phyloP scores from a whole-genome alignment of 306 rosid genomes.

The Senna tora region DNA sequence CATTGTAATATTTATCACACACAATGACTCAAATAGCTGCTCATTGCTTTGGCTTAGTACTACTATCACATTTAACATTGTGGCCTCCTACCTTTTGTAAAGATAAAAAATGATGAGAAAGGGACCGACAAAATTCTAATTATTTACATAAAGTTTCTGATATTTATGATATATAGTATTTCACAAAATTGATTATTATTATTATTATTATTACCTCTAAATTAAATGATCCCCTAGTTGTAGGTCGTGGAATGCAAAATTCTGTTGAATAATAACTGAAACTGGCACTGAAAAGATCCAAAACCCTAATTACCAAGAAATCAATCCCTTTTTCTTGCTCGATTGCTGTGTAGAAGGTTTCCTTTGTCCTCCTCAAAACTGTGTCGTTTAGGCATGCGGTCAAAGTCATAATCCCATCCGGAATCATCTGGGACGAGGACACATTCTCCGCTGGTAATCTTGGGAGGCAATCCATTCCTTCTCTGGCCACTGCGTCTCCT shows the following conservation, averaged over 20 bases:
- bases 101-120: not conserved
- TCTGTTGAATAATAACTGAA: not conserved
- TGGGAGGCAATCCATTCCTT: constrained; percentile 3
- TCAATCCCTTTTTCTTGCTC: no score
- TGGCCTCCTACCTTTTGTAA: no score
- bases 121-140: not conserved
- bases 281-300: no score
- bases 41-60: not conserved
- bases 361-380: constrained; percentile 19
- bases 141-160: no score
- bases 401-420: constrained; percentile 25
- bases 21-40: not conserved
- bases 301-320: not conserved
- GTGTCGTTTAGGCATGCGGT: constrained; percentile 33
- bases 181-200: not conserved
- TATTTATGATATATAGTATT: not conserved
- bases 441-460: constrained; percentile 16
- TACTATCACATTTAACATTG: not conserved
- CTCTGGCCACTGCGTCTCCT: constrained; percentile 26
- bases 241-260: not conserved
- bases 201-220: not conserved
- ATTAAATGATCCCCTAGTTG: not conserved
- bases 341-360: not conserved
- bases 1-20: not conserved
- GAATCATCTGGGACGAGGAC: constrained; percentile 33